phyloP scores from a whole-genome alignment of 1,284 basidiomycete species.

The Agaricales sp. region DNA sequence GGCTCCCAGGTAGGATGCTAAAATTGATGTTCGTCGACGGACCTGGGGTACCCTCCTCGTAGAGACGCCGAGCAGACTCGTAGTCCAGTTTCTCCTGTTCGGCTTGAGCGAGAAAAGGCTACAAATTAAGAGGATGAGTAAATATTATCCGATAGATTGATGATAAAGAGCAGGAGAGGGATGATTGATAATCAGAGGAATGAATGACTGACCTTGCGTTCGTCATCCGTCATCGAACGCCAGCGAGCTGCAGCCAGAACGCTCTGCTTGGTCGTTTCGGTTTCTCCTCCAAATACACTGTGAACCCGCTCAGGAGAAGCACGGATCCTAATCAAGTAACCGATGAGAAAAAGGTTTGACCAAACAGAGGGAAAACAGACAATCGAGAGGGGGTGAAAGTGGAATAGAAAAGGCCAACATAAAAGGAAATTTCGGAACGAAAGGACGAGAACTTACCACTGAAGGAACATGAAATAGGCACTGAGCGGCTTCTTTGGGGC shows the following conservation, averaged over 20 bases:
- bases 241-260: slow-evolving; percentile 88
- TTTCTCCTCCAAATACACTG: slow-evolving; percentile 87
- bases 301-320: slow-evolving; percentile 61
- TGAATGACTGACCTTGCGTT: slow-evolving; percentile 64
- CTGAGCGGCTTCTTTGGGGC: slow-evolving; percentile 93
- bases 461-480: slow-evolving; percentile 93
- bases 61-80: slow-evolving; percentile 69
- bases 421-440: neutral
- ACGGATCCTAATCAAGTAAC: slow-evolving; percentile 50
- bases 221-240: slow-evolving; percentile 85
- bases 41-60: slow-evolving; percentile 71
- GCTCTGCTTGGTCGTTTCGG: slow-evolving; percentile 91
- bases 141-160: slow-evolving; percentile 10
- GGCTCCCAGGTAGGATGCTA: slow-evolving; percentile 60
- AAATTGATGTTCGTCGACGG: slow-evolving; percentile 69
- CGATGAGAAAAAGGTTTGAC: neutral
- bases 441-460: slow-evolving; percentile 28
- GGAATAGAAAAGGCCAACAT: neutral
- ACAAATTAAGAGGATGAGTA: slow-evolving; percentile 9
- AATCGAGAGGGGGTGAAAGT: neutral
- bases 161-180: slow-evolving; percentile 5
- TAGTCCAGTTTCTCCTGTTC: slow-evolving; percentile 91
- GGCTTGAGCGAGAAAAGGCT: slow-evolving; percentile 87
- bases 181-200: slow-evolving; percentile 10
- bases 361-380: neutral